phyloP scores from a whole-genome alignment of 176 grass and related monocot genomes.

The Rhynchospora pubera region DNA sequence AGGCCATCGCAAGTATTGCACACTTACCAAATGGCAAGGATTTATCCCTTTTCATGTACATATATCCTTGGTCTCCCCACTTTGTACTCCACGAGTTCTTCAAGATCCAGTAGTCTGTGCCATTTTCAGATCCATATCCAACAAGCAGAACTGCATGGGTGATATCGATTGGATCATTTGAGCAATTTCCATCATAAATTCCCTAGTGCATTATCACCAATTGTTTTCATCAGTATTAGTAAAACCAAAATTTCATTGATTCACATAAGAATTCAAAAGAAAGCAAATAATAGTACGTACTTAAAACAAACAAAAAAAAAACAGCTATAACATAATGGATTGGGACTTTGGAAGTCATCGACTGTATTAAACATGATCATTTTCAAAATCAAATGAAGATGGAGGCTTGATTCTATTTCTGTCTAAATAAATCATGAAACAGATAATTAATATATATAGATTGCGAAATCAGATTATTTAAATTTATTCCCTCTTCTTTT shows the following conservation, averaged over 20 bases:
- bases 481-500: no score
- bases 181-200: constrained; percentile 42
- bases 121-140: constrained; percentile 33
- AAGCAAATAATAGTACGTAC: not conserved
- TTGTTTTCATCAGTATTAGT: not conserved
- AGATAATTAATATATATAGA: no score
- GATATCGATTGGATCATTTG: constrained; percentile 20
- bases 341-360: not conserved
- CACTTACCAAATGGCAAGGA: constrained; percentile 25
- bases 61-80: constrained; percentile 42
- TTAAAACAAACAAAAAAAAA: not conserved
- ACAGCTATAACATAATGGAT: not conserved
- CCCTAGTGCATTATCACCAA: constrained; percentile 3
- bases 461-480: no score
- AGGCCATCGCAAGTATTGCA: constrained; percentile 23
- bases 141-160: constrained; percentile 35
- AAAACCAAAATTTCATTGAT: not conserved
- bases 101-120: constrained; percentile 35
- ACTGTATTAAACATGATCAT: not conserved
- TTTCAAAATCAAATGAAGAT: not conserved
- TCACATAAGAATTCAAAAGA: not conserved
- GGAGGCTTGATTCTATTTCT: no score
- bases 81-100: constrained; percentile 37
- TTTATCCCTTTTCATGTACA: constrained; percentile 28
- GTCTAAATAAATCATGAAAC: no score